These are phyloP conservation scores for Allodekkera sacchari DNA, from an alignment of 805 yeast species.

Conservation along the genomic window DNA sequence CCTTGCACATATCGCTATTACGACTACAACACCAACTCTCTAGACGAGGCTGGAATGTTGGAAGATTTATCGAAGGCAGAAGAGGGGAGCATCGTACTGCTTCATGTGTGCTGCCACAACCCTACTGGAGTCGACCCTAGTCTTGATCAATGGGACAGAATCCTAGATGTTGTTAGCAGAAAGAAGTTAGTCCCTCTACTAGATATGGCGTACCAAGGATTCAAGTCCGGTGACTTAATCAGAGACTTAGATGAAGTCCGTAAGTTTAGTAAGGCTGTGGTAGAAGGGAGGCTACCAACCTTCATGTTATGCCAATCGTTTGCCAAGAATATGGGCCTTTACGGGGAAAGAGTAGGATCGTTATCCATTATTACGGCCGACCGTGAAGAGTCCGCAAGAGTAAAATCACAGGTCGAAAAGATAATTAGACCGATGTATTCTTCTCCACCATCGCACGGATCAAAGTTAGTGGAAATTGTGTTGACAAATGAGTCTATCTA, in stretches of 20 bases:
- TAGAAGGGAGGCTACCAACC: slow-evolving; percentile 40
- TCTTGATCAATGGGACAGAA: slow-evolving; percentile 68
- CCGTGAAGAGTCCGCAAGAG: slow-evolving; percentile 39
- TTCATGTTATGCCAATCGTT: slow-evolving; percentile 78
- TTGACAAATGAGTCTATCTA: slow-evolving; percentile 52
- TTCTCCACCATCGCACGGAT: slow-evolving; percentile 92
- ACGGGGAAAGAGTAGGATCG: slow-evolving; percentile 93
- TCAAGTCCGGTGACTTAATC: slow-evolving; percentile 76
- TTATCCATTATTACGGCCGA: slow-evolving; percentile 55
- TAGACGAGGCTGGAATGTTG: slow-evolving; percentile 60
- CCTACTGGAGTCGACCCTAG: slow-evolving; percentile 95
- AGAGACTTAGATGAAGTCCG: slow-evolving; percentile 51
- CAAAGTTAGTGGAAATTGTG: slow-evolving; percentile 76
- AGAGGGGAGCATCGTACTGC: slow-evolving; percentile 55
- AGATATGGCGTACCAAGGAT: slow-evolving; percentile 95
- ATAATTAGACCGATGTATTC: slow-evolving; percentile 83
- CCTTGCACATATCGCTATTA: slow-evolving; percentile 65
- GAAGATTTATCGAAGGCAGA: slow-evolving; percentile 47
- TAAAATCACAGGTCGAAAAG: slow-evolving; percentile 64
- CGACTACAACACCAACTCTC: slow-evolving; percentile 48
- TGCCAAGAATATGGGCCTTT: slow-evolving; percentile 91
- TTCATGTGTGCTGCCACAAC: slow-evolving; percentile 95
- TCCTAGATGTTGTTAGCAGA: slow-evolving; percentile 52
- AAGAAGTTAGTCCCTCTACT: slow-evolving; percentile 69
- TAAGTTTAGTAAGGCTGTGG: slow-evolving; percentile 33